A percentile compares a stretch with the other conserved stretches of the same genome.
Conservation (phyloP, 331 rosid species). For the Rosa hybrid region DNA sequence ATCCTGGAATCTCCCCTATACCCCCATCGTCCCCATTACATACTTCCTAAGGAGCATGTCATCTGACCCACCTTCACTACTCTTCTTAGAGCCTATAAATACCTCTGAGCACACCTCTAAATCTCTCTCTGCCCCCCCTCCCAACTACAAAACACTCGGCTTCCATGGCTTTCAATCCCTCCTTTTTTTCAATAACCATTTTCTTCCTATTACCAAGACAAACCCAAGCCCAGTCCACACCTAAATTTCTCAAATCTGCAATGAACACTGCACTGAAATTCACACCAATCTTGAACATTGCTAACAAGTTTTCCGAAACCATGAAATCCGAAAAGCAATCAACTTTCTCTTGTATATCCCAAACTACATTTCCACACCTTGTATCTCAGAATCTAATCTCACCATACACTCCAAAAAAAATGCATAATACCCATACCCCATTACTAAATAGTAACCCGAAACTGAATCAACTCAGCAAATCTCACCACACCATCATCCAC, state of each 20-base stretch:
- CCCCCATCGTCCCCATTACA: slow-evolving; percentile 33
- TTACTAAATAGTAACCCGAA: slow-evolving; percentile 39
- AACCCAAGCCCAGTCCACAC: slow-evolving; percentile 57
- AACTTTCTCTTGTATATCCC: not conserved
- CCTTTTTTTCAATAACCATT: too few relatives aligned
- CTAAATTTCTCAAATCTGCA: slow-evolving; percentile 42
- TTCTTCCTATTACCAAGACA: slow-evolving; percentile 26
- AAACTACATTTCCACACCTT: slow-evolving; percentile 43
- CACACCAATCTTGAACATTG: slow-evolving; percentile 76
- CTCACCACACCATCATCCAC: too few relatives aligned
- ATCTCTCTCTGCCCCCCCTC: too few relatives aligned
- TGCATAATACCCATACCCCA: slow-evolving; percentile 60
- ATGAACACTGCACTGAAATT: slow-evolving; percentile 58
- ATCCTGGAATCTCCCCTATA: slow-evolving; percentile 63
- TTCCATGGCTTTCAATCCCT: slow-evolving; percentile 30
- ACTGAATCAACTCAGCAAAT: slow-evolving; percentile 22
- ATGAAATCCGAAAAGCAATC: not conserved
- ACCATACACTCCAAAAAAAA: too few relatives aligned
- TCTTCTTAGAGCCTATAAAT: slow-evolving; percentile 49
- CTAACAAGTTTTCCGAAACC: slow-evolving; percentile 43
- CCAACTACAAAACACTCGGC: slow-evolving; percentile 46
- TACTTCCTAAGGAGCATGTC: slow-evolving; percentile 71
- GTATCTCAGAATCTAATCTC: slow-evolving; percentile 64
- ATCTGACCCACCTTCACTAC: slow-evolving; percentile 20
- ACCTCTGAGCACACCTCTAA: not conserved